A percentile compares a stretch with the other conserved stretches of the same genome.
Conservation (phyloP, 768 basidiomycete species). For the Boletus speciosus region DNA sequence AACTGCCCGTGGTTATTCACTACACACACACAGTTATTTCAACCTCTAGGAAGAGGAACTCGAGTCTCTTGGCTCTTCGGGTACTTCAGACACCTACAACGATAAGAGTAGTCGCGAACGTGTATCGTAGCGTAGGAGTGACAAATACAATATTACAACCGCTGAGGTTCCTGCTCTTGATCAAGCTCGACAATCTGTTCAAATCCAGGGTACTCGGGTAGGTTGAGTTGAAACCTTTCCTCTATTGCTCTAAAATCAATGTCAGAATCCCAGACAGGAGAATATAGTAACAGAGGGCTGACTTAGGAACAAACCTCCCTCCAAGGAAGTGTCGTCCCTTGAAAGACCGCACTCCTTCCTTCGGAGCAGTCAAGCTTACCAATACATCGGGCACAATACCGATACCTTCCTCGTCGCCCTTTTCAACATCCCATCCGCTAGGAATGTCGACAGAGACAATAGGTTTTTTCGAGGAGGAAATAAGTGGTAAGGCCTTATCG, state of each 20-base stretch:
- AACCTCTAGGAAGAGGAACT: not conserved
- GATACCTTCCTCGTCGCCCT: conserved; percentile 51
- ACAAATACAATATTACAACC: conserved; percentile 1
- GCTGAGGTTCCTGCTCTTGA: not conserved
- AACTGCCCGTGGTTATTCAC: no score
- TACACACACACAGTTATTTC: no score
- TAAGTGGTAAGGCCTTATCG: conserved; percentile 63
- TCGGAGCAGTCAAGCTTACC: conserved; percentile 91
- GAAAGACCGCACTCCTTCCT: conserved; percentile 77
- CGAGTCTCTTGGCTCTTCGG: not conserved
- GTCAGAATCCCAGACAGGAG: conserved; percentile 1
- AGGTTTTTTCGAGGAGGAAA: conserved; percentile 64
- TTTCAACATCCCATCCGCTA: conserved; percentile 93
- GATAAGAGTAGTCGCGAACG: not conserved
- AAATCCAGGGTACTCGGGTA: conserved; percentile 76
- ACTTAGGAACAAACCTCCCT: conserved; percentile 91
- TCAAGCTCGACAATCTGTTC: conserved; percentile 83
- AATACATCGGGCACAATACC: conserved; percentile 77
- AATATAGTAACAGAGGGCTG: conserved; percentile 19
- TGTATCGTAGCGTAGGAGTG: not conserved
- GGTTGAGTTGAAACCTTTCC: conserved; percentile 70
- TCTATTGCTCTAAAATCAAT: conserved; percentile 53
- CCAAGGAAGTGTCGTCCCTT: conserved; percentile 88
- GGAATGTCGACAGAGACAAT: conserved; percentile 96
- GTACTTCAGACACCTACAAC: not conserved